Evolutionary conservation across 1,284 basidiomycete genomes (phyloP).

Genomic region (Tilletia caries): DNA sequence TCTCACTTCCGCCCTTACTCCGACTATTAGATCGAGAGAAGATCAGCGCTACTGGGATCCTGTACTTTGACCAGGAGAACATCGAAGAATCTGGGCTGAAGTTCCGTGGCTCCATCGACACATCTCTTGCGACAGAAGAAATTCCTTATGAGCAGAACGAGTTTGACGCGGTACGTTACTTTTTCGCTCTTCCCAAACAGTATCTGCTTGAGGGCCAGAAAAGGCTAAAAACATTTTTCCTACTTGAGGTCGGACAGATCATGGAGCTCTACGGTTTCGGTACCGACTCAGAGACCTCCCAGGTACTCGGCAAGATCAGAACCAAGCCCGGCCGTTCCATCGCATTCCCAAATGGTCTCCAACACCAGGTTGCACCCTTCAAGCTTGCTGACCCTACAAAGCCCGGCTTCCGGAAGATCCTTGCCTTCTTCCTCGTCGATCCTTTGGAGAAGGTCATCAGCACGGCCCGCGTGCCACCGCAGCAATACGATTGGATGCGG

Average conservation of each 20-base stretch:
- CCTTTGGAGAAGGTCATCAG: conserved; percentile 57
- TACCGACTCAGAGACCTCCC: conserved; percentile 57
- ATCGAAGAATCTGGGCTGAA: conserved; percentile 58
- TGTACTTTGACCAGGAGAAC: conserved; percentile 63
- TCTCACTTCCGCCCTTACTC: too few relatives aligned
- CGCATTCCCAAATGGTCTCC: conserved; percentile 60
- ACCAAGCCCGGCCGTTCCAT: not conserved
- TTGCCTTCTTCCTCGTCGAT: conserved; percentile 61
- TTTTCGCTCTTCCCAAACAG: not conserved
- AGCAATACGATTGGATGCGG: conserved; percentile 47
- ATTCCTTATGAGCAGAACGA: conserved; percentile 13
- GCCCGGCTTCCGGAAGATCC: conserved; percentile 60
- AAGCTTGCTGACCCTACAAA: conserved; percentile 56
- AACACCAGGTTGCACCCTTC: conserved; percentile 58
- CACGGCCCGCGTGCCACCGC: conserved; percentile 58
- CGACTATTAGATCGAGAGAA: conserved; percentile 15
- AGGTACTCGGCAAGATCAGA: not conserved
- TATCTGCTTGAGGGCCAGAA: not conserved
- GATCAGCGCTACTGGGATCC: conserved; percentile 18
- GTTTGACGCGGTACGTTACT: not conserved
- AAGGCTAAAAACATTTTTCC: conserved; percentile 25
- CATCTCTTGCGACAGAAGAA: not conserved
- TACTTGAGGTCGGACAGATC: conserved; percentile 39
- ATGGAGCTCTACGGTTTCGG: conserved; percentile 54
- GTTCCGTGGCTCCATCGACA: not conserved